Base-by-base conservation (phyloP, 306 rosid genomes). In the Gynostemma pentaphyllum region DNA sequence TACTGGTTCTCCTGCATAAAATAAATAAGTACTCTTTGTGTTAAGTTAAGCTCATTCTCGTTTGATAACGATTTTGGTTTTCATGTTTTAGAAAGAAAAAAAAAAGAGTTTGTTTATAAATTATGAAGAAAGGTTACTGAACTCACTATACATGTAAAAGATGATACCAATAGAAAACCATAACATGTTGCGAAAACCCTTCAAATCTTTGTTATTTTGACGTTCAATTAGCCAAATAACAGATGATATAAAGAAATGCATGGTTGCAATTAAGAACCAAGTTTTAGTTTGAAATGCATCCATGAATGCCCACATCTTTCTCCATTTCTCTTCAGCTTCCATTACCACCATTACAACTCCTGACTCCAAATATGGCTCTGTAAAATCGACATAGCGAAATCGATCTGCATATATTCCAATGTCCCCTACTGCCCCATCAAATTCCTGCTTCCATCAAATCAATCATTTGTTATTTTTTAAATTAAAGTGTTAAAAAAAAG, bases 341-440 rank as follows among this genome's bases (percentile, higher is more conserved):
- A 68, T 21, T 7, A 73, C 89, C 2, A 82, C 65, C 89, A 84
- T 84, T 41, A 66, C 47, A 2, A 82, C 46, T 14, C 74, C 83
- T 7, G 88, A 78, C 54, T 69, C 74, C n/a, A 76, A 29, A 39
- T 84, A 82, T 2, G 87, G 83, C 39, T 64, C 79, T 28, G 86
- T 64, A 69, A 78, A 82, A 13, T 76, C 81, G 0, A 69, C 86
- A 19, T 48, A 36, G 9, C 28, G 75, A 66, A 62, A 80, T 53
- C 92, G 67, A 10, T 73, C 39, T 19, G 81, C 76, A 34, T 68
- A 18, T 64, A 80, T 73, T 55, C 62, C 54, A 44, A 72, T 78
- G 48, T 84, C 92, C 1, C 92, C 95, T 3, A 79, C 82, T 21
- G 85, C 92, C 49, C 77, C 92, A 77, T 79, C 87, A 3, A 67